Evolutionary conservation across 441 rosid species (phyloP).

Genomic region (Eruca vesicaria): DNA sequence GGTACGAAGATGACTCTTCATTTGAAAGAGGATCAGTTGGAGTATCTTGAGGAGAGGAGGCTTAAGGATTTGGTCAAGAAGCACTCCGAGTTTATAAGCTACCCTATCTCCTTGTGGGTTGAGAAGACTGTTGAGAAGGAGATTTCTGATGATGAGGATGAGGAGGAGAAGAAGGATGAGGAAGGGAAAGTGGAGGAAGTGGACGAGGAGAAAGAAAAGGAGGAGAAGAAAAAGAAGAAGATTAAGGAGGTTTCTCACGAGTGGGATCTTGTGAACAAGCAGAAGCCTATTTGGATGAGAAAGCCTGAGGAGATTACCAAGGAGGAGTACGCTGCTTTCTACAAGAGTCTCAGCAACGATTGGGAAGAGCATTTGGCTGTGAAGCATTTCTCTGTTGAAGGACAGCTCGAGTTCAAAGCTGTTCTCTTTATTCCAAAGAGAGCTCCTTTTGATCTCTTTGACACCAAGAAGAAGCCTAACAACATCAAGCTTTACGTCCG

Average conservation of each 20-base stretch:
- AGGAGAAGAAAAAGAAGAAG: neutral
- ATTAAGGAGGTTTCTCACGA: neutral
- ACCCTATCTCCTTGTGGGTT: neutral
- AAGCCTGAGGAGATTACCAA: neutral
- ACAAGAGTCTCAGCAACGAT: neutral
- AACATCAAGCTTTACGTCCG: neutral
- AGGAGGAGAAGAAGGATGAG: neutral
- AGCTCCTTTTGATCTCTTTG: neutral
- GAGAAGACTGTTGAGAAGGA: neutral
- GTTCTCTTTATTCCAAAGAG: neutral
- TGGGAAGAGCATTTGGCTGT: neutral
- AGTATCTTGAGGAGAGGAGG: neutral
- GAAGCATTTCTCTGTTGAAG: neutral
- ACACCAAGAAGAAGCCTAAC: neutral
- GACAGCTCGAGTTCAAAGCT: neutral
- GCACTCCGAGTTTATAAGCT: neutral
- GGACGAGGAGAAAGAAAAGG: neutral
- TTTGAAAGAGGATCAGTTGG: neutral
- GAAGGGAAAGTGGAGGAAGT: neutral
- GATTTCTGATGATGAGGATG: neutral
- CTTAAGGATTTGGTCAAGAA: neutral
- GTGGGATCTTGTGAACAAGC: neutral
- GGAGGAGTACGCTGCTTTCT: neutral
- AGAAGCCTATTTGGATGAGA: neutral
- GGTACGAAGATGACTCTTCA: neutral